Conservation (phyloP, 768 basidiomycete species). For the Termitomyces sp. region DNA sequence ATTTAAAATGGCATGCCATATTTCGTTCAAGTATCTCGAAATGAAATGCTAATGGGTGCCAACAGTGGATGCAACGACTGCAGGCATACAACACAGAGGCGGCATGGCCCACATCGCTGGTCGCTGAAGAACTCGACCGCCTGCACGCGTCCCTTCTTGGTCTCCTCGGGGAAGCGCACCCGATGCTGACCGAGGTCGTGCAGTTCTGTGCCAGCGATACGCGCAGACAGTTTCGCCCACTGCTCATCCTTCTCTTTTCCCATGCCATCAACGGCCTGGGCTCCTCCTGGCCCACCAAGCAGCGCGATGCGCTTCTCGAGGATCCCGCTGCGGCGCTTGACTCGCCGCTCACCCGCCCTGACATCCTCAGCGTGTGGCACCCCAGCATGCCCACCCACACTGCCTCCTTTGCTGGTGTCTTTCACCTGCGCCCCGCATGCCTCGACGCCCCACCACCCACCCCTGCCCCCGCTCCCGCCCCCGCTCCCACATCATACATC, state of each 20-base stretch:
- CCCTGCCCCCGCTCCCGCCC: too few relatives aligned
- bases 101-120: conserved; percentile 26
- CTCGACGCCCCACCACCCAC: conserved; percentile 22
- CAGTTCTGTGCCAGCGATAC: conserved; percentile 89
- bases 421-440: conserved; percentile 41
- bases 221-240: conserved; percentile 86
- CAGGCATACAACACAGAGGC: conserved; percentile 34
- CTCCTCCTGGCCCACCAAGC: conserved; percentile 51
- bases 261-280: conserved; percentile 74
- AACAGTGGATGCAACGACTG: conserved; percentile 18
- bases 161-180: conserved; percentile 86
- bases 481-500: conserved; percentile 1
- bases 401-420: conserved; percentile 57
- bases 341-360: conserved; percentile 69
- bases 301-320: conserved; percentile 57
- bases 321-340: conserved; percentile 56
- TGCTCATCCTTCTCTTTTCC: conserved; percentile 87
- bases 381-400: conserved; percentile 80
- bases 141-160: conserved; percentile 62
- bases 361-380: conserved; percentile 90
- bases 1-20: too few relatives aligned
- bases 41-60: too few relatives aligned
- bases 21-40: too few relatives aligned
- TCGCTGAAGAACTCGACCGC: conserved; percentile 73
- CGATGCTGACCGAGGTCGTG: conserved; percentile 81